Evolutionary conservation across 352 stramenopile genomes (phyloP).

Genomic region (Blastocystis sp.): DNA sequence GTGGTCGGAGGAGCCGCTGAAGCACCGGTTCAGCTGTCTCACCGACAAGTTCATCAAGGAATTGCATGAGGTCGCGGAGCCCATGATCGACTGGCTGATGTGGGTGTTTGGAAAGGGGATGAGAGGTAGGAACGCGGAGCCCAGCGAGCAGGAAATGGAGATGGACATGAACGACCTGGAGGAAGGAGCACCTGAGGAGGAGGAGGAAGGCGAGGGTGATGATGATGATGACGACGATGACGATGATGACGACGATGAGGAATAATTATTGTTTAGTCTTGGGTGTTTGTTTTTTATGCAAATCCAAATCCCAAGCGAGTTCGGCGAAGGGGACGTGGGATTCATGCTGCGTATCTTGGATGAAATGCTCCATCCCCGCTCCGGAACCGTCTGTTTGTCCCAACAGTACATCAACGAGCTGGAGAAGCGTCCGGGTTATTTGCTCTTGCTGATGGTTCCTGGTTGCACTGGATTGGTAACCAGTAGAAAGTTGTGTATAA

Average conservation of each 20-base stretch:
- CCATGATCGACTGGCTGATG: conserved; percentile 73
- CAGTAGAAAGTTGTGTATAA: conserved; percentile 50
- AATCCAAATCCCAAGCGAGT: background rate
- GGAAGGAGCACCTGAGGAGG: background rate
- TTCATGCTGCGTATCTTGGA: background rate
- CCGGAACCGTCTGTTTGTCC: background rate
- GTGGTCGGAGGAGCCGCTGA: conserved; percentile 67
- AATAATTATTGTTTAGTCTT: conserved; percentile 50
- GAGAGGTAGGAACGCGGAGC: background rate
- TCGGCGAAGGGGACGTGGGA: background rate
- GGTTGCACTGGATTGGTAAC: background rate
- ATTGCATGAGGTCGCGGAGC: conserved; percentile 67
- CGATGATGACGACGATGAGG: conserved; percentile 26
- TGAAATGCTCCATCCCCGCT: background rate
- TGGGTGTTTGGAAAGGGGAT: background rate
- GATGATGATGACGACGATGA: conserved; percentile 45
- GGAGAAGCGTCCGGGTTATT: background rate
- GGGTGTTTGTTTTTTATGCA: conserved; percentile 37
- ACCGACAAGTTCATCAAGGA: conserved; percentile 67
- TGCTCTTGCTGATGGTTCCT: background rate
- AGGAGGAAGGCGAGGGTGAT: conserved; percentile 2
- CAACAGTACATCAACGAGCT: conserved; percentile 1
- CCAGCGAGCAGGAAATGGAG: conserved; percentile 1
- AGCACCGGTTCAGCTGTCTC: conserved; percentile 72
- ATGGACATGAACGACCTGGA: background rate